Evolutionary conservation across 139 green algal species (phyloP).

Genomic region (Diplosphaera chodatii): DNA sequence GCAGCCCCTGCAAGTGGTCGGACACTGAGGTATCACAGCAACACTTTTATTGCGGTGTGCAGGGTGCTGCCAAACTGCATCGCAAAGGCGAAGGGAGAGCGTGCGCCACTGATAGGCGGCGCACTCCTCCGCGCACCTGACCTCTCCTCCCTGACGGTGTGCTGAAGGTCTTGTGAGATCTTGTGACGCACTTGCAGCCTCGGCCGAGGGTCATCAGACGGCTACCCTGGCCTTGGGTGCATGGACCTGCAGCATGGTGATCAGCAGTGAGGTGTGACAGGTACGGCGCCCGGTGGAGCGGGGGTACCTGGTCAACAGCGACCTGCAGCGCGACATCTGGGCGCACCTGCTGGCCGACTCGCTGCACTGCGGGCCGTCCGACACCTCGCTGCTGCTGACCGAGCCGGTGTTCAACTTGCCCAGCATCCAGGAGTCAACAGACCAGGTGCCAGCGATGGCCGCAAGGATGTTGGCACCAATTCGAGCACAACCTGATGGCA

Average conservation of each 20-base stretch:
- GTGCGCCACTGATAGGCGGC: conserved; percentile 48
- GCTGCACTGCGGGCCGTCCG: conserved; percentile 11
- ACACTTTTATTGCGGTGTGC: background rate
- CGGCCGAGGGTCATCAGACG: no score
- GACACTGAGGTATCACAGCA: no score
- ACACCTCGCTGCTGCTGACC: conserved; percentile 62
- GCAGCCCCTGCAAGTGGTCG: no score
- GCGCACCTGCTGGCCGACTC: conserved; percentile 15
- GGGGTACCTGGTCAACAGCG: conserved; percentile 78
- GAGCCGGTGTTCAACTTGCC: conserved; percentile 81
- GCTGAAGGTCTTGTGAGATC: no score
- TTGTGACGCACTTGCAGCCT: no score
- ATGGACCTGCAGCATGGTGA: no score
- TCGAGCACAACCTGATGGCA: no score
- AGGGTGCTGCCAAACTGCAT: conserved; percentile 80
- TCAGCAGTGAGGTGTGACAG: no score
- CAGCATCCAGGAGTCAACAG: conserved; percentile 41
- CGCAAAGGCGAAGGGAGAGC: conserved; percentile 67
- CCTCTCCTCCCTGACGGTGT: conserved; percentile 46
- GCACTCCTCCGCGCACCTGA: conserved; percentile 55
- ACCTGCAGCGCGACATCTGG: conserved; percentile 81
- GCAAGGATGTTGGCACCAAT: no score
- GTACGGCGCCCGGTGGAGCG: conserved; percentile 69
- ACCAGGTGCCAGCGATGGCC: conserved; percentile 35
- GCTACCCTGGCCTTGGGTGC: no score